Conservation (phyloP, 176 grass and related monocot genomes). For the Triticum dicoccoides region DNA sequence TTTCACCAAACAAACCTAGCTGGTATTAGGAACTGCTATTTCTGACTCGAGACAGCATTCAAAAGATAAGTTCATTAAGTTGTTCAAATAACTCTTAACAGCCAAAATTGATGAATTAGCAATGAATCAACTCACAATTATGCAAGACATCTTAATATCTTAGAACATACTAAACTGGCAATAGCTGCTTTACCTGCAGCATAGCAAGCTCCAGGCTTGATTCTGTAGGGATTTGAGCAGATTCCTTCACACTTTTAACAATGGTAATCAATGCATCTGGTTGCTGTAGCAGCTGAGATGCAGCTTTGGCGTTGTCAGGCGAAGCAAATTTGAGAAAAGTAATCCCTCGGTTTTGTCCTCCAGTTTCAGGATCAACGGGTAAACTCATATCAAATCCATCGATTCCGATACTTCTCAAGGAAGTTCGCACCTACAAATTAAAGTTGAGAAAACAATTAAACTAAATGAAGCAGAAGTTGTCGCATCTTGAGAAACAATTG, state of each 20-base stretch:
- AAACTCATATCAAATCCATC: conserved; percentile 48
- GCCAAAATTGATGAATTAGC: neutral
- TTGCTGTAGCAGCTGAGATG: conserved; percentile 57
- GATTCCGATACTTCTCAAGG: conserved; percentile 61
- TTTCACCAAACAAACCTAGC: neutral
- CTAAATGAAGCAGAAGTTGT: conserved; percentile 15
- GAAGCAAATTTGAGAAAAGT: conserved; percentile 57
- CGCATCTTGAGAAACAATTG: conserved; percentile 15
- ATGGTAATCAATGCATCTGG: conserved; percentile 52
- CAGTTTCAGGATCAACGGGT: conserved; percentile 43
- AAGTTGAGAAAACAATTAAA: conserved; percentile 21
- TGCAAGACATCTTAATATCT: neutral
- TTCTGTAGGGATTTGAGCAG: conserved; percentile 37
- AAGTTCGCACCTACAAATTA: conserved; percentile 43
- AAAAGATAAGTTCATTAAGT: neutral
- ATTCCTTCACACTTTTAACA: conserved; percentile 60
- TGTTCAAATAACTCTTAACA: neutral
- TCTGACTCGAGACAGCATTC: neutral
- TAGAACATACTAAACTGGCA: neutral
- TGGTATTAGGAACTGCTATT: neutral
- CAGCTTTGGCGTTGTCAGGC: conserved; percentile 50
- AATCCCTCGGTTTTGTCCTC: conserved; percentile 60
- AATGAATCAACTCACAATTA: neutral
- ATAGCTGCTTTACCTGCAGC: conserved; percentile 49
- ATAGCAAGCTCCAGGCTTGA: conserved; percentile 39